These are phyloP conservation scores for Trypanosoma conorhini DNA, from an alignment of 208 protist genomes.

Conservation along the genomic window DNA sequence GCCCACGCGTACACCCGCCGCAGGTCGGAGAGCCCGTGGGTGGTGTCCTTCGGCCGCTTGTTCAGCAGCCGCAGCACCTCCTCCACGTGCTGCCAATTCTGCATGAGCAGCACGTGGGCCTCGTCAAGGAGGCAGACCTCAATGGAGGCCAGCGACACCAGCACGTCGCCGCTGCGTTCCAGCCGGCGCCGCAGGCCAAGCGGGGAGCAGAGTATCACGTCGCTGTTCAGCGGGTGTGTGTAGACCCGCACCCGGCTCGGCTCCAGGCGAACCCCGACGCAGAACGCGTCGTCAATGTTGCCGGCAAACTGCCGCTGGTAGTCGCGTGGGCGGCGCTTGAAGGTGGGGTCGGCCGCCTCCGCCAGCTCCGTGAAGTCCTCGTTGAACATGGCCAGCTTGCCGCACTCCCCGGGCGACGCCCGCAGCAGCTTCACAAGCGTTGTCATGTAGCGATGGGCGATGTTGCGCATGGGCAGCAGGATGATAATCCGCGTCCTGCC, in stretches of 20 bases:
- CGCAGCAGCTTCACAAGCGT: slow-evolving; percentile 77
- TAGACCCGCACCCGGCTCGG: slow-evolving; percentile 83
- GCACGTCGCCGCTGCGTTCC: slow-evolving; percentile 71
- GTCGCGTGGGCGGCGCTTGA: slow-evolving; percentile 81
- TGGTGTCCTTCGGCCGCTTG: slow-evolving; percentile 83
- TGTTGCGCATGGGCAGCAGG: slow-evolving; percentile 93
- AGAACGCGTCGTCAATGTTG: slow-evolving; percentile 97
- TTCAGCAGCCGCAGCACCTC: slow-evolving; percentile 76
- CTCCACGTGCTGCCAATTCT: slow-evolving; percentile 96
- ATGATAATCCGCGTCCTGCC: slow-evolving; percentile 93
- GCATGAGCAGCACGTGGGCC: slow-evolving; percentile 95
- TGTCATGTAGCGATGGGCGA: slow-evolving; percentile 87
- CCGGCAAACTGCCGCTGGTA: slow-evolving; percentile 94
- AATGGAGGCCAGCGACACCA: slow-evolving; percentile 91
- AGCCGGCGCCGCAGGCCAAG: slow-evolving; percentile 87
- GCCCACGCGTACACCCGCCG: slow-evolving; percentile 87
- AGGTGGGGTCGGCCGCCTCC: slow-evolving; percentile 86
- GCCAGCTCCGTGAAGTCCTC: slow-evolving; percentile 89
- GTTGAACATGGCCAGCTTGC: slow-evolving; percentile 79
- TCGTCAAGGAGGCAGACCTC: slow-evolving; percentile 95
- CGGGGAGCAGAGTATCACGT: slow-evolving; percentile 97
- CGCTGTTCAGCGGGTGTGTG: slow-evolving; percentile 89
- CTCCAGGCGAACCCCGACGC: slow-evolving; percentile 87
- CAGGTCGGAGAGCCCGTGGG: slow-evolving; percentile 82
- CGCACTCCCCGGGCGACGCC: slow-evolving; percentile 58